Evolutionary conservation across 257 asterid genomes (phyloP), one percentile per base, ranked within the genome.

Genomic region (Salvia splendens): DNA sequence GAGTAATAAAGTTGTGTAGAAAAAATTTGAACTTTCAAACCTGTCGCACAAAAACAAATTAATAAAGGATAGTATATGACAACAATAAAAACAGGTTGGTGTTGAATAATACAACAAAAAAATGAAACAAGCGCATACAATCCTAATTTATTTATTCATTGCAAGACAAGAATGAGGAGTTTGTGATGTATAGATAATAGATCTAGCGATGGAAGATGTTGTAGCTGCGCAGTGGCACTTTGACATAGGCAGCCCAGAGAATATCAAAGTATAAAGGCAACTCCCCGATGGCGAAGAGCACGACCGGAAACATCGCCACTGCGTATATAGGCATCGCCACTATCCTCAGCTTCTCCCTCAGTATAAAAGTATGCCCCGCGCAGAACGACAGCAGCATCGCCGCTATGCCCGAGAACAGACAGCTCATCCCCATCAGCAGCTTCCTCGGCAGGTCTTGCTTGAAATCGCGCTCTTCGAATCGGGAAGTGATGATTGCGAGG

Each of bases 181-280:
- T 33, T 3, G 36, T 1, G 6, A 33, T 33, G 6, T 3, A 33
- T 33, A 33, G 6, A 33, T 3, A 33, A 33, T 0, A 4, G 38
- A 3, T 2, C 30, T 33, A 33, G 6, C 4, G 38, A 33, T 33
- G 38, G 38, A 33, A 33, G 38, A 33, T 4, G 6, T 33, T 33
- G 38, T 33, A 33, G 38, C 38, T 33, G 38, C 38, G 38, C 6
- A 33, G 38, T 6, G 38, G 38, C 38, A 33, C 38, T 40, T 40
- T 73, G 46, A 42, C 68, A 36, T 32, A 17, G 12, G 74, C 67
- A 40, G 89, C 83, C 84, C 80, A 57, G 0, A 80, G 40, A 64
- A 87, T 92, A 78, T 85, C 95, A 24, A 75, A 72, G 70, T 83
- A 87, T 36, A 83, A 68, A 2, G 86, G 92, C 50, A 85, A 68